Evolutionary conservation across 2,329 filamentous ascomycete species (phyloP), one percentile per base, ranked within the genome.

Genomic region (Claviceps digitariae): DNA sequence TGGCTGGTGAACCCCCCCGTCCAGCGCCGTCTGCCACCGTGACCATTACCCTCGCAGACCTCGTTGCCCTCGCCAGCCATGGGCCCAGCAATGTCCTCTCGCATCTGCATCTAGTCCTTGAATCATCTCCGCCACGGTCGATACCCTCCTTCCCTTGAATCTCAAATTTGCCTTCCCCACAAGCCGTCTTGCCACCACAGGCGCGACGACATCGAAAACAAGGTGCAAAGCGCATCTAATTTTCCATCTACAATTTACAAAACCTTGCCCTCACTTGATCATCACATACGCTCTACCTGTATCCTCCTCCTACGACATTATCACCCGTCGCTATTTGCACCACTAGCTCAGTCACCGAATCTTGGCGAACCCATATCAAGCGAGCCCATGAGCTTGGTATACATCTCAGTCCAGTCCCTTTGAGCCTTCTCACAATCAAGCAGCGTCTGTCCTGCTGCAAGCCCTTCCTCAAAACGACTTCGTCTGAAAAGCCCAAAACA

Each of bases 21-120:
- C n/a, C 41, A 44, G 20, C 21, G 4, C 41, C 21, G 49, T 21
- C 13, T 29, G 27, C 17, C 36, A 27, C 23, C 38, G 29, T 25
- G 27, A 23, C 34, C 34, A 25, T 49, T 29, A 15, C 31, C 34
- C 43, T 48, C 29, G 25, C 52, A 27, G 38, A 25, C 23, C 40
- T 23, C 52, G 38, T 41, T 12, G 36, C 34, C 31, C 17, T 34
- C 38, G 20, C 25, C 38, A 13, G 48, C 48, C 29, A 54, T 34
- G 49, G 48, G 41, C 29, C 25, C 41, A 15, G 50, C 50, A 56
- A 51, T 54, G 47, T 25, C 23, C 55, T 53, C 41, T 54, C 41
- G n/a, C n/a, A n/a, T n/a, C n/a, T n/a, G 34, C 36, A 23, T 40
- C 48, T 38, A 25, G 47, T 40, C 40, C 46, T 27, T 31, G 15